Conservation (phyloP, 257 asterid genomes). For the Salvia rosmarinus region DNA sequence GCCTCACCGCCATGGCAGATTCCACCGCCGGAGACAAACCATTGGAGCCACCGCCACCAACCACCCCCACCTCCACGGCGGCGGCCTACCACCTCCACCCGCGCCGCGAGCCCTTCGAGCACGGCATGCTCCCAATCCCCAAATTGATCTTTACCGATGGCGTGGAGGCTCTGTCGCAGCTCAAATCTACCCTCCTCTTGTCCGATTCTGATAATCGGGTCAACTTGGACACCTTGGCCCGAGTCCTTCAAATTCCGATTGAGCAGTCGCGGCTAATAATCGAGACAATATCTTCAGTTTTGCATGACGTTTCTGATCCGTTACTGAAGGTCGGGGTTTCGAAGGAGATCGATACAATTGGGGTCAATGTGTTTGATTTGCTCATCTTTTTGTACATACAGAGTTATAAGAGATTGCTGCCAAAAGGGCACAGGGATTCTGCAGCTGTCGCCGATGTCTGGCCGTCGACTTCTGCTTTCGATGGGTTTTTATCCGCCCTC, state of each 20-base stretch:
- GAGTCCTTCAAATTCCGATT: slow-evolving; percentile 59
- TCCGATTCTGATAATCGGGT: slow-evolving; percentile 51
- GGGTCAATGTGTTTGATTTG: slow-evolving; percentile 80
- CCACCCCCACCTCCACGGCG: slow-evolving; percentile 37
- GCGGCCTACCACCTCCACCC: slow-evolving; percentile 57
- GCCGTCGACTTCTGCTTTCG: slow-evolving; percentile 92
- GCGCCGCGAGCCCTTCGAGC: slow-evolving; percentile 89
- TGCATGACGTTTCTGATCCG: slow-evolving; percentile 65
- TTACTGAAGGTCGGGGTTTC: slow-evolving; percentile 47
- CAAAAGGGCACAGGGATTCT: slow-evolving; percentile 86
- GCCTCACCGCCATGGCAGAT: slow-evolving; percentile 52
- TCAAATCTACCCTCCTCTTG: slow-evolving; percentile 67
- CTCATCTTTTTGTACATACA: slow-evolving; percentile 72
- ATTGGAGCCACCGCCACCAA: slow-evolving; percentile 35
- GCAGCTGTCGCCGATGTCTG: slow-evolving; percentile 96
- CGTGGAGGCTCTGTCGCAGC: slow-evolving; percentile 62
- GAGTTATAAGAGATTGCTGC: slow-evolving; percentile 83
- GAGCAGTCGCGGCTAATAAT: slow-evolving; percentile 75
- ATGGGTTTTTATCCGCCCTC: slow-evolving; percentile 80
- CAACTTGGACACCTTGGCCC: slow-evolving; percentile 46
- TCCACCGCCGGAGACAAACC: slow-evolving; percentile 37
- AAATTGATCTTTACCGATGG: slow-evolving; percentile 79
- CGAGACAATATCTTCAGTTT: slow-evolving; percentile 63
- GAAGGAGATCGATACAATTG: slow-evolving; percentile 56
- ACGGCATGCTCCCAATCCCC: slow-evolving; percentile 80